Evolutionary conservation across 2,329 filamentous ascomycete species (phyloP), one percentile per base, ranked within the genome.

Genomic region (Clarireedia paspali): DNA sequence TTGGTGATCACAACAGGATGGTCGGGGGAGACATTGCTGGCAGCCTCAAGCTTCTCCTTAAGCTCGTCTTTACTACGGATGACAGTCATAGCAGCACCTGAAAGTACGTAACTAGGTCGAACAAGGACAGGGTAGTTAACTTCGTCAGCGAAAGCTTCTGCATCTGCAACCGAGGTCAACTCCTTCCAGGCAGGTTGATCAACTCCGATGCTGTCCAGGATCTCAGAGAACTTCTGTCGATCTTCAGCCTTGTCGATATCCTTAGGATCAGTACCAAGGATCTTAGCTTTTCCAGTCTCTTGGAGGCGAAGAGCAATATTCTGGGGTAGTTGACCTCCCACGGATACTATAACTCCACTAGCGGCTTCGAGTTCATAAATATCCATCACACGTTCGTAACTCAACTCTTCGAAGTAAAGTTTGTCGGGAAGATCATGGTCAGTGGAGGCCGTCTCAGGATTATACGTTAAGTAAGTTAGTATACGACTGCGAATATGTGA

Each of bases 151-250:
- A 97, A 99, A 60, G 81, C 76, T 75, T 91, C 87, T n/a, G 91
- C 94, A 20, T 89, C 94, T 60, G 86, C 76, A 59, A 92, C 89
- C 15, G 89, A 96, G 30, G 88, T 95, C 40, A 97, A 83, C 72
- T 99, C 94, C 74, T 95, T 96, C 94, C 94, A 99, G 9, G 90
- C 91, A 38, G 94, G 94, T 75, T 99, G 94, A 70, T 97, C 92
- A 55, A 99, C 85, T 58, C 91, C 92, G 66, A 97, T 96, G 72
- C 89, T 95, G 72, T 99, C 94, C 47, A 99, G 81, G 62, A 97
- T 97, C 67, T 91, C 88, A 23, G 92, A 96, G 78, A 99, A 99
- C 74, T 99, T 97, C 73, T 97, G 91, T 70, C 94, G 85, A 71
- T 99, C 91, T 74, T 99, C 94, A 47, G 94, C 94, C 77, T 91